A percentile compares a stretch with the other conserved stretches of the same genome.
phyloP scores from a whole-genome alignment of 2,329 filamentous ascomycete species.

The Xylariaceae sp. region DNA sequence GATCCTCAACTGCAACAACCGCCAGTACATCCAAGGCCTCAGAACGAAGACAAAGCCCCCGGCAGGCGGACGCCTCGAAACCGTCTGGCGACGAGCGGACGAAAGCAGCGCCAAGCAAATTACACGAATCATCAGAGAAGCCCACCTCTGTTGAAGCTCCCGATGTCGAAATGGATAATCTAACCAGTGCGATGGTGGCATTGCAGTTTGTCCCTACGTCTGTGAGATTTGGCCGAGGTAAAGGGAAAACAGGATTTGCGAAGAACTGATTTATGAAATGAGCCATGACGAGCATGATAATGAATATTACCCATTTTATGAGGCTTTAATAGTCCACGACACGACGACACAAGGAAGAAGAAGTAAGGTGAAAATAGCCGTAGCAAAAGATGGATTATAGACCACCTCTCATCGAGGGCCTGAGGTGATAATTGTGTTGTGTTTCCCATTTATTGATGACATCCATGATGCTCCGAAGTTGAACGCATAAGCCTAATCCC shows the following conservation, averaged over 20 bases:
- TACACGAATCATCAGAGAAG: conserved; percentile 16
- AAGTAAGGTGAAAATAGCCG: background rate
- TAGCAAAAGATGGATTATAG: background rate
- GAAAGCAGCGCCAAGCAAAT: background rate
- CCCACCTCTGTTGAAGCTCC: conserved; percentile 24
- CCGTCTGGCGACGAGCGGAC: conserved; percentile 12
- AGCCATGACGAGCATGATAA: conserved; percentile 1
- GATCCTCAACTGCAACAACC: conserved; percentile 41
- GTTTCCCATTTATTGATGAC: background rate
- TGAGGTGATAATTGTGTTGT: background rate
- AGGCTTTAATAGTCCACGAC: conserved; percentile 10
- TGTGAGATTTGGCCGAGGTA: conserved; percentile 60
- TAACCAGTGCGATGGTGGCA: conserved; percentile 65
- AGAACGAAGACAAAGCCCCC: conserved; percentile 31
- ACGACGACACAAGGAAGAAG: background rate
- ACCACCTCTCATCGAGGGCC: background rate
- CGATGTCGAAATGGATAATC: conserved; percentile 57
- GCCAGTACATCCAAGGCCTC: conserved; percentile 25
- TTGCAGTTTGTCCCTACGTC: conserved; percentile 67
- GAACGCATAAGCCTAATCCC: background rate
- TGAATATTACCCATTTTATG: conserved; percentile 15
- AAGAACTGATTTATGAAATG: conserved; percentile 36
- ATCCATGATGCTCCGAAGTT: background rate
- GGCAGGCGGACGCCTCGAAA: conserved; percentile 20
- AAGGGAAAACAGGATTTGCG: conserved; percentile 50